Percentiles rank a stretch among this genome's conserved stretches.
phyloP scores from a whole-genome alignment of 768 basidiomycete species.

The Boletales sp. region DNA sequence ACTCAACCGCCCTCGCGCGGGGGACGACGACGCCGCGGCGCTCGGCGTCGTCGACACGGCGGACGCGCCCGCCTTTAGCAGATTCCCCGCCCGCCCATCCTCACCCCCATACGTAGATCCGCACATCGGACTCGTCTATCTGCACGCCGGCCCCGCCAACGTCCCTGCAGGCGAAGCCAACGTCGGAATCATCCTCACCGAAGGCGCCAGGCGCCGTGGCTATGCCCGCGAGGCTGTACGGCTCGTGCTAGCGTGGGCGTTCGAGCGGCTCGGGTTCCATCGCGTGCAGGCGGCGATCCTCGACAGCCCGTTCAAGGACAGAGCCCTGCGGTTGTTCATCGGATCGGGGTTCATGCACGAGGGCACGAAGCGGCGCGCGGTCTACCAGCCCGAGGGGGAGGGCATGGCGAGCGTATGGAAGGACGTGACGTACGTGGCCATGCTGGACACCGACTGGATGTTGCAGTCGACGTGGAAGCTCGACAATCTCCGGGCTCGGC shows the following conservation, averaged over 20 bases:
- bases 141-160: constrained; percentile 19
- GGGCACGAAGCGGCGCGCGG: constrained; percentile 55
- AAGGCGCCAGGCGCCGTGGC: constrained; percentile 37
- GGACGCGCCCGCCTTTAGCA: too few species aligned
- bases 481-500: constrained; percentile 1
- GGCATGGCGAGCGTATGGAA: constrained; percentile 46
- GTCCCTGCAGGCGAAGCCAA: constrained; percentile 41
- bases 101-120: too few species aligned
- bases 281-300: constrained; percentile 41
- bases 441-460: constrained; percentile 61
- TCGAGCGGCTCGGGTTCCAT: constrained; percentile 33
- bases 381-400: constrained; percentile 39
- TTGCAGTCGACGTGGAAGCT: constrained; percentile 29
- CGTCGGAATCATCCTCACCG: constrained; percentile 50
- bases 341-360: constrained; percentile 54
- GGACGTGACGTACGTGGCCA: constrained; percentile 56
- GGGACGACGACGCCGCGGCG: neutral
- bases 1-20: neutral
- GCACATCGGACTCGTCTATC: constrained; percentile 26
- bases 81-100: neutral
- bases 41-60: too few species aligned
- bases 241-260: constrained; percentile 45
- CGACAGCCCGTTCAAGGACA: constrained; percentile 41
- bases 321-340: constrained; percentile 47
- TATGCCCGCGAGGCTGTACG: constrained; percentile 46